Evolutionary conservation across 805 yeast genomes (phyloP).

Genomic region (Wickerhamomyces ciferrii): DNA sequence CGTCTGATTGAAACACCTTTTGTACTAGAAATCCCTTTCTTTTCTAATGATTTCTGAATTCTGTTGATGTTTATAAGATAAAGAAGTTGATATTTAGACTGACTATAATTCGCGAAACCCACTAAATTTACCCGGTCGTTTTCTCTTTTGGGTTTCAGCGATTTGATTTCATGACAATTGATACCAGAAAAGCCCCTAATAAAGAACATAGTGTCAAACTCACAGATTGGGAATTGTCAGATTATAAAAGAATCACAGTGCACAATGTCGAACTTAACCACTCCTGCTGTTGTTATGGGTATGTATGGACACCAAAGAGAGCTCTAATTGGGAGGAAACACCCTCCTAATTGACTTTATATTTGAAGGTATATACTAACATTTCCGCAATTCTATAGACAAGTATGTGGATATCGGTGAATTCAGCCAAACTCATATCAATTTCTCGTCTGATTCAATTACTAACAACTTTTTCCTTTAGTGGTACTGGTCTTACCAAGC

Average conservation of each 20-base stretch:
- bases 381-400: slow-evolving; percentile 10
- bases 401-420: too few species aligned
- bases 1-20: background rate
- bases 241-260: too few species aligned
- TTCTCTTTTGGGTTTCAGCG: background rate
- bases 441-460: too few species aligned
- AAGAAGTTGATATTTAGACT: background rate
- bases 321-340: background rate
- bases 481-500: slow-evolving; percentile 96
- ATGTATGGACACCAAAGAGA: slow-evolving; percentile 28
- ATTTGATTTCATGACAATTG: background rate
- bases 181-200: background rate
- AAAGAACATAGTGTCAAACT: background rate
- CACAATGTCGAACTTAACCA: slow-evolving; percentile 29
- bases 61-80: background rate
- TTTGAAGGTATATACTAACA: too few species aligned
- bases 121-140: too few species aligned
- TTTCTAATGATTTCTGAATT: background rate
- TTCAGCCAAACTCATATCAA: too few species aligned
- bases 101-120: background rate
- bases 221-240: too few species aligned
- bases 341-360: background rate
- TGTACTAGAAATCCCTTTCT: background rate
- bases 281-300: slow-evolving; percentile 97
- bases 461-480: slow-evolving; percentile 34